Evolutionary conservation across 257 asterid species (phyloP).

Genomic region (Petunia axillaris): DNA sequence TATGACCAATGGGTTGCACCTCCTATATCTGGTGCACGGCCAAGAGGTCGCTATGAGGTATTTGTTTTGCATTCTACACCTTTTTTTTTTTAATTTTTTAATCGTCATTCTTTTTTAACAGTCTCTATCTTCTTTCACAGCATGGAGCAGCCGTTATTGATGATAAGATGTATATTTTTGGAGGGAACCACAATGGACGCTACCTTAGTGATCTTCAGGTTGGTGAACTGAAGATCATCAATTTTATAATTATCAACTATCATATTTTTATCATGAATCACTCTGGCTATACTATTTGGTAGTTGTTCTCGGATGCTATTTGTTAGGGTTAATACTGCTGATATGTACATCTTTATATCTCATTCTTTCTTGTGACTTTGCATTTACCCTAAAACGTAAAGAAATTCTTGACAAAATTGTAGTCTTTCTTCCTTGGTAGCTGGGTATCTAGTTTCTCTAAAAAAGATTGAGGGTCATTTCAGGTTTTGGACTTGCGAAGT

Average conservation of each 20-base stretch:
- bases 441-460: neutral
- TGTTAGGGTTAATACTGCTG: neutral
- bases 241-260: neutral
- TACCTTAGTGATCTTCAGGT: conserved; percentile 98
- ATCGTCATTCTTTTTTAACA: neutral
- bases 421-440: conserved; percentile 1
- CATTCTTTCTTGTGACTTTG: neutral
- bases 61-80: conserved; percentile 20
- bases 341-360: neutral
- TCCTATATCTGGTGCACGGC: conserved; percentile 69
- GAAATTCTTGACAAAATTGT: neutral
- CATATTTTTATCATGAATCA: conserved; percentile 14
- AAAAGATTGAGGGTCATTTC: conserved; percentile 26
- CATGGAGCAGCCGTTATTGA: conserved; percentile 92
- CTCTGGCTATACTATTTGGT: neutral
- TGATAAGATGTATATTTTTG: conserved; percentile 91
- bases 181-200: conserved; percentile 96
- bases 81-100: conserved; percentile 20
- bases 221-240: conserved; percentile 35
- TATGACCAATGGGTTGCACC: conserved; percentile 94
- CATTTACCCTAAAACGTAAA: neutral
- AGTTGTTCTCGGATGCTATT: conserved; percentile 3
- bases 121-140: conserved; percentile 43
- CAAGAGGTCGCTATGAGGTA: conserved; percentile 89
- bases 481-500: conserved; percentile 80